These are phyloP conservation scores for Russula lepida DNA, from an alignment of 768 basidiomycete species.

Conservation along the genomic window DNA sequence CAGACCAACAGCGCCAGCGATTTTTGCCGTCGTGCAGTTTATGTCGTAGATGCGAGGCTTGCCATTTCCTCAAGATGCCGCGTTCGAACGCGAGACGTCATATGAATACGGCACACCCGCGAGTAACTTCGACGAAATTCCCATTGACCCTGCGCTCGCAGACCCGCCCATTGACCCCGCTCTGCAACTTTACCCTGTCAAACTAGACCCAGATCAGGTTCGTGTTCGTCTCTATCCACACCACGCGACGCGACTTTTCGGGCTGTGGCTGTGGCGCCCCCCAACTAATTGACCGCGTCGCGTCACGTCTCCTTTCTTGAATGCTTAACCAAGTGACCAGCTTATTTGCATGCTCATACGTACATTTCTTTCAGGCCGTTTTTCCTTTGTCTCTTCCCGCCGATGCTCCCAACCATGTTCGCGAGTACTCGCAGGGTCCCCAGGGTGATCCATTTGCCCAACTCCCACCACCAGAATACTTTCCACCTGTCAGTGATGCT, in stretches of 20 bases:
- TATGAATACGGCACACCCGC: conserved; percentile 53
- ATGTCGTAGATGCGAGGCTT: conserved; percentile 46
- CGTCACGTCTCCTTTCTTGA: conserved; percentile 40
- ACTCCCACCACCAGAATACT: conserved; percentile 44
- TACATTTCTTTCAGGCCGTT: conserved; percentile 7
- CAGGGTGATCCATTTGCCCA: conserved; percentile 81
- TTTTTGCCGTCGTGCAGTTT: conserved; percentile 2
- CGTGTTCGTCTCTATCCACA: conserved; percentile 23
- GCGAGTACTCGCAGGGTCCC: conserved; percentile 61
- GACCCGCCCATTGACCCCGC: conserved; percentile 46
- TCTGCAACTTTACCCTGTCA: conserved; percentile 29
- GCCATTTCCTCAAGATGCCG: conserved; percentile 42
- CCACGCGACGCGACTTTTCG: conserved; percentile 21
- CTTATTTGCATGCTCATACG: conserved; percentile 14
- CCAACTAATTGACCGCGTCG: conserved; percentile 50
- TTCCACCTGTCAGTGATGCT: conserved; percentile 37
- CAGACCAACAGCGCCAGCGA: neutral
- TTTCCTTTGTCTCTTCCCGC: conserved; percentile 18
- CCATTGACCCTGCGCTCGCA: conserved; percentile 71
- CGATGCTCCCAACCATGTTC: conserved; percentile 23
- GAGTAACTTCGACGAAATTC: conserved; percentile 51
- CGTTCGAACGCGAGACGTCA: conserved; percentile 46
- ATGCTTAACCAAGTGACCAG: neutral
- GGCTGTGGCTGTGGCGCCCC: conserved; percentile 23
- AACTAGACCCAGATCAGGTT: conserved; percentile 30